Evolutionary conservation across 139 green algal genomes (phyloP), one percentile per base, ranked within the genome.

Genomic region (Auxenochlorella protothecoides): DNA sequence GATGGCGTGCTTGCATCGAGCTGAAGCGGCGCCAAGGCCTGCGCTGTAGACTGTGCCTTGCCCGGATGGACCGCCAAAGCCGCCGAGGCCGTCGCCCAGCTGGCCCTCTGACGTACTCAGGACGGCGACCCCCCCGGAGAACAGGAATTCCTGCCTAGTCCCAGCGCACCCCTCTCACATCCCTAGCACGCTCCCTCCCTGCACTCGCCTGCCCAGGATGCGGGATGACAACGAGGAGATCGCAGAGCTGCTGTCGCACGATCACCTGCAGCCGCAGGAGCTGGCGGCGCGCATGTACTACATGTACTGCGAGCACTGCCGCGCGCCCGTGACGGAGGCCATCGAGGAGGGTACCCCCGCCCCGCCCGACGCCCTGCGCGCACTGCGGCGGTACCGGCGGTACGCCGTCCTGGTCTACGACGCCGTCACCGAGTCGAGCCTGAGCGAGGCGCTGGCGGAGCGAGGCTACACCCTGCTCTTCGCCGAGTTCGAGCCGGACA

Each of bases 281-380:
- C 65, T 80, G 55, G 63, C 55, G 55, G 65, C 61, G 55, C 65
- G 75, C 16, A 62, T 80, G 9, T 80, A 68, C 53, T 77, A 76
- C 59, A 67, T 59, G 14, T 76, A 77, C 64, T 5, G 4, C 5
- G 27, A 55, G 44, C 10, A 6, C 15, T 3, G 75, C 77, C 52
- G 13, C 57, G 59, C 68, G 27, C 27, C 64, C 53, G 64, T 54
- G 68, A 12, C 55, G 69, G 44, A 12, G 44, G 27, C 56, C 16
- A 5, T 14, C 55, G 9, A 63, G 68, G 3, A 63, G 55, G 68
- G 16, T 7, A 55, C 55, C 9, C 68, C 63, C 55, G 55, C n/a
- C 3, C 44, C 62, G 6, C 62, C 6, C 6, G 5, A 68, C 9
- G 64, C 51, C 10, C 44, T 56, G 71, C 10, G 52, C 27, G 44